phyloP scores from a whole-genome alignment of 176 grass and related monocot genomes.

The Oryza meridionalis region DNA sequence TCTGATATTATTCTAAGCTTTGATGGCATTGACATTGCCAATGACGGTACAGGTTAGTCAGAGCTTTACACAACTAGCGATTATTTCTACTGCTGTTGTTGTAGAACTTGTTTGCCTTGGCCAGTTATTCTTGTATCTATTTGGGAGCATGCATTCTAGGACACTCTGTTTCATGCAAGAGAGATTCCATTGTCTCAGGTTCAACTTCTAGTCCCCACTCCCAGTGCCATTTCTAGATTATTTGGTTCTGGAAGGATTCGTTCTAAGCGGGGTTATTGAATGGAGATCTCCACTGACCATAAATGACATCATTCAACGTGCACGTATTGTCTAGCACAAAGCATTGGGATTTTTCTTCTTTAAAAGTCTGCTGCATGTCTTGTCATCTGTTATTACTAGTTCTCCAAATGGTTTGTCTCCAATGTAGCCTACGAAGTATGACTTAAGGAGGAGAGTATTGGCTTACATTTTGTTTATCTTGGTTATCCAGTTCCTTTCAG shows the following conservation, averaged over 20 bases:
- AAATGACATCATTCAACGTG: background rate
- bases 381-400: conserved; percentile 13
- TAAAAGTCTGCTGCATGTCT: background rate
- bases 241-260: background rate
- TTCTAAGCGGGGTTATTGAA: background rate
- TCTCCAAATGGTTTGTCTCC: background rate
- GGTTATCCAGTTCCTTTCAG: conserved; percentile 87
- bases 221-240: background rate
- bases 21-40: conserved; percentile 90
- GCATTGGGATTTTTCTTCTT: background rate
- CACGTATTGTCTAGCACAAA: background rate
- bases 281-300: background rate
- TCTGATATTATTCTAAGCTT: conserved; percentile 96
- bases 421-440: background rate
- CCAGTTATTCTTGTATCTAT: background rate
- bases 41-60: conserved; percentile 89
- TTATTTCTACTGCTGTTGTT: conserved; percentile 5
- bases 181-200: background rate
- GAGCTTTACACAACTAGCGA: background rate
- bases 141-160: background rate
- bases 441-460: background rate
- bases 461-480: conserved; percentile 37
- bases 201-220: background rate
- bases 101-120: background rate
- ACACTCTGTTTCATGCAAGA: background rate